Percentiles rank a stretch among this genome's conserved stretches.
Evolutionary conservation across 2,329 filamentous ascomycete species (phyloP).

Genomic region (Fusarium liriodendri): DNA sequence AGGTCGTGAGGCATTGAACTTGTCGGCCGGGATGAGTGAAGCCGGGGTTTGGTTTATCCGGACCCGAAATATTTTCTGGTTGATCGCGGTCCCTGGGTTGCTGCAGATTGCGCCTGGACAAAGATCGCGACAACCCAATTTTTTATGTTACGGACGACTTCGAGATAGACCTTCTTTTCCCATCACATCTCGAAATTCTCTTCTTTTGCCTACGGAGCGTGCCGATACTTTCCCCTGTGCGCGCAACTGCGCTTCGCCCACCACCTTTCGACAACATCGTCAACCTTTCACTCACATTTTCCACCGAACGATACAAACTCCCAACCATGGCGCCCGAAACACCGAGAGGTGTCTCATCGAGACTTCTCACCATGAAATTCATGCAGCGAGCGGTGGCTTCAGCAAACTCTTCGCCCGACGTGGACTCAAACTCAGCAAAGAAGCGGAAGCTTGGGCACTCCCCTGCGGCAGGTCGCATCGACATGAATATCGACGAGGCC

Average conservation of each 20-base stretch:
- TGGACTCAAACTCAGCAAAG: conserved; percentile 68
- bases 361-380: conserved; percentile 95
- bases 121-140: conserved; percentile 13
- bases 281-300: not conserved
- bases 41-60: conserved; percentile 41
- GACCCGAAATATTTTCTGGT: conserved; percentile 36
- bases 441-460: conserved; percentile 65
- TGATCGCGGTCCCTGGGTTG: not conserved
- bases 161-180: not conserved
- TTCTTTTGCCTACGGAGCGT: not conserved
- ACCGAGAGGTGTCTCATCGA: conserved; percentile 81
- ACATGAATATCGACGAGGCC: conserved; percentile 63
- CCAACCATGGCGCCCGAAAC: conserved; percentile 61
- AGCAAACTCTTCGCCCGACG: conserved; percentile 58
- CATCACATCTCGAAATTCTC: not conserved
- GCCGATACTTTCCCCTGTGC: not conserved
- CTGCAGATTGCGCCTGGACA: conserved; percentile 11
- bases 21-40: conserved; percentile 8
- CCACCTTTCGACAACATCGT: not conserved
- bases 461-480: conserved; percentile 51
- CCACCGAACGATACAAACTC: not conserved
- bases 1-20: conserved; percentile 41
- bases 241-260: not conserved
- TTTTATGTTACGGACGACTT: not conserved
- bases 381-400: conserved; percentile 89